A percentile compares a stretch with the other conserved stretches of the same genome.
phyloP scores from a whole-genome alignment of 2,329 filamentous ascomycete genomes.

The Aspergillus amoenus region DNA sequence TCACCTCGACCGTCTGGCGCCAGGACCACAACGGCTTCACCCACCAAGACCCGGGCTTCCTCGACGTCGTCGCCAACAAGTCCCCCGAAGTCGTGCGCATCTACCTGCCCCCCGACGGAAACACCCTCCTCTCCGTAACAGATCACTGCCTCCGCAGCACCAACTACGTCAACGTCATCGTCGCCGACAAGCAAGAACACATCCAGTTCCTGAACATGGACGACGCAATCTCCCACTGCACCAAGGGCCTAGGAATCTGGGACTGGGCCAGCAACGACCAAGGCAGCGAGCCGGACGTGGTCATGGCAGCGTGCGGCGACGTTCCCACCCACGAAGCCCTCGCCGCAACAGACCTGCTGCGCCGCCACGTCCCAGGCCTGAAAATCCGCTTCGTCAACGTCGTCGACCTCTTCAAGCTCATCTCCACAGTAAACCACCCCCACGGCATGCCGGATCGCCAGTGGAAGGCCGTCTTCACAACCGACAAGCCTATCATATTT shows the following conservation, averaged over 20 bases:
- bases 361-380: conserved; percentile 68
- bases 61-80: conserved; percentile 78
- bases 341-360: conserved; percentile 70
- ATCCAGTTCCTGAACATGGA: conserved; percentile 75
- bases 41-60: conserved; percentile 77
- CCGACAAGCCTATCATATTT: conserved; percentile 71
- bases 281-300: conserved; percentile 66
- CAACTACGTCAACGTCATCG: conserved; percentile 81
- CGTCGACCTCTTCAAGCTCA: conserved; percentile 78
- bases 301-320: conserved; percentile 76
- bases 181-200: conserved; percentile 77
- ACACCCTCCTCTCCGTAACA: conserved; percentile 73
- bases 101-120: conserved; percentile 77
- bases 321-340: conserved; percentile 72
- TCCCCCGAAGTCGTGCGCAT: conserved; percentile 76
- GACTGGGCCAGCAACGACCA: conserved; percentile 71
- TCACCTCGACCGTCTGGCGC: conserved; percentile 76
- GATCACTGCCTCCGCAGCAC: conserved; percentile 70
- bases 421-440: conserved; percentile 67
- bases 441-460: conserved; percentile 68
- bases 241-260: conserved; percentile 77
- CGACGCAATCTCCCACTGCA: conserved; percentile 71
- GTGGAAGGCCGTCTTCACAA: conserved; percentile 70
- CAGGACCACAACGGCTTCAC: conserved; percentile 85
- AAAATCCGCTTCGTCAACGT: conserved; percentile 79